phyloP scores from a whole-genome alignment of 352 stramenopile genomes.

The Phytophthora chlamydospora region DNA sequence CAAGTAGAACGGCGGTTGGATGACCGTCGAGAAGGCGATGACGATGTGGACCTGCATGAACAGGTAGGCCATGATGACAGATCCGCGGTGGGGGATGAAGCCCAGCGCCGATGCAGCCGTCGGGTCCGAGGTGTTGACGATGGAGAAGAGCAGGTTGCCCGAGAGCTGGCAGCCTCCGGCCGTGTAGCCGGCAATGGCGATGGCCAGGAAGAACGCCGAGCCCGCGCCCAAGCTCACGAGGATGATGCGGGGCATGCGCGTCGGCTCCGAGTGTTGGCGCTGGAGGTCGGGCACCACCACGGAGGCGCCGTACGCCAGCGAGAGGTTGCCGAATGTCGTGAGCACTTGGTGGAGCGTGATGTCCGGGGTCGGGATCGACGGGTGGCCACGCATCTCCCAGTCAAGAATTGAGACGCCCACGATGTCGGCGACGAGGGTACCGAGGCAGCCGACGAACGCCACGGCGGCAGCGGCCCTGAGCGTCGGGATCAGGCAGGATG shows the following conservation, averaged over 20 bases:
- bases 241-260: slow-evolving; percentile 50
- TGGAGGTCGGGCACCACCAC: slow-evolving; percentile 36
- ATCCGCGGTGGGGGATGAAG: slow-evolving; percentile 32
- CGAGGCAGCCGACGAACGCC: slow-evolving; percentile 32
- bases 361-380: slow-evolving; percentile 27
- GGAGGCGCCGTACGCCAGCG: slow-evolving; percentile 32
- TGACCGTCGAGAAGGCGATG: slow-evolving; percentile 50
- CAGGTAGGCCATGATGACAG: slow-evolving; percentile 36
- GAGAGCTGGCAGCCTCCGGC: slow-evolving; percentile 45
- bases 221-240: slow-evolving; percentile 39
- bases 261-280: slow-evolving; percentile 44
- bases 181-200: slow-evolving; percentile 40
- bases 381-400: slow-evolving; percentile 35
- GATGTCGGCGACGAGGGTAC: slow-evolving; percentile 33
- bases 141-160: slow-evolving; percentile 34
- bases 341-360: slow-evolving; percentile 37
- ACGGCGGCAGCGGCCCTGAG: slow-evolving; percentile 24
- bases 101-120: slow-evolving; percentile 23
- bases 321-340: slow-evolving; percentile 35
- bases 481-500: slow-evolving; percentile 33
- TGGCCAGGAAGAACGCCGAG: slow-evolving; percentile 42
- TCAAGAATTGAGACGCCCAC: slow-evolving; percentile 29
- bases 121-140: slow-evolving; percentile 31
- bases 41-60: slow-evolving; percentile 46
- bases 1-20: slow-evolving; percentile 47